phyloP scores from a whole-genome alignment of 1,139 yeast genomes.

The Diutina pseudorugosa region DNA sequence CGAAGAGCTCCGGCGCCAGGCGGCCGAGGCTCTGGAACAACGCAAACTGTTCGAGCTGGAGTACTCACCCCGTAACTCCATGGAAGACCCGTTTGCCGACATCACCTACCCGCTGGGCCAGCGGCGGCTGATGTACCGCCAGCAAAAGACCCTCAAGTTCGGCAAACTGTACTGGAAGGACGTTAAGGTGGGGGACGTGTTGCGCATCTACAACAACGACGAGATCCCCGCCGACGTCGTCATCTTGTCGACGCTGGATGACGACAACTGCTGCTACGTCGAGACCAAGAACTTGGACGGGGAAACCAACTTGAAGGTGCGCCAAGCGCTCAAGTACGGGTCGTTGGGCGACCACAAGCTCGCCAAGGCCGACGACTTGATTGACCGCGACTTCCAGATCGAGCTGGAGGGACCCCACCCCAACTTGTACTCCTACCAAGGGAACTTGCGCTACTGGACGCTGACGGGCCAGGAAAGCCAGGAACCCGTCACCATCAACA shows the following conservation, averaged over 20 bases:
- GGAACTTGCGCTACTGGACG: constrained; percentile 24
- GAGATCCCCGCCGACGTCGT: constrained; percentile 48
- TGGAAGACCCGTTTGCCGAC: constrained; percentile 2
- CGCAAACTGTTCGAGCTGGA: constrained; percentile 2
- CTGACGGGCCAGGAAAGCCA: constrained; percentile 9
- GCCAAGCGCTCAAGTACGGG: constrained; percentile 31
- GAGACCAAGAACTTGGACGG: constrained; percentile 53
- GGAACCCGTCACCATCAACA: constrained; percentile 28
- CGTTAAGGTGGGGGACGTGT: constrained; percentile 41
- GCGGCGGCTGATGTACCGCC: constrained; percentile 3
- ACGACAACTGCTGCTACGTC: constrained; percentile 41
- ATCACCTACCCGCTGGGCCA: constrained; percentile 1
- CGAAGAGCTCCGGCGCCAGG: constrained; percentile 10
- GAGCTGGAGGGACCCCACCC: constrained; percentile 48
- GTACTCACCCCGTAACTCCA: not conserved
- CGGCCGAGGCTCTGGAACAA: constrained; percentile 5
- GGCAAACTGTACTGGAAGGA: constrained; percentile 31
- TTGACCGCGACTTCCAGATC: constrained; percentile 25
- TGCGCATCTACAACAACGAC: constrained; percentile 41
- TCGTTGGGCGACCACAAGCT: constrained; percentile 22
- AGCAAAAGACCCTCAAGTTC: constrained; percentile 3
- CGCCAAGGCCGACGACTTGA: constrained; percentile 32
- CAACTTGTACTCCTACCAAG: constrained; percentile 41
- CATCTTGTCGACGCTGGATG: constrained; percentile 39
- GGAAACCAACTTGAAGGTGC: constrained; percentile 47